These are phyloP conservation scores for Zopfia rhizophila DNA, from an alignment of 2,329 filamentous ascomycete species.

Conservation along the genomic window DNA sequence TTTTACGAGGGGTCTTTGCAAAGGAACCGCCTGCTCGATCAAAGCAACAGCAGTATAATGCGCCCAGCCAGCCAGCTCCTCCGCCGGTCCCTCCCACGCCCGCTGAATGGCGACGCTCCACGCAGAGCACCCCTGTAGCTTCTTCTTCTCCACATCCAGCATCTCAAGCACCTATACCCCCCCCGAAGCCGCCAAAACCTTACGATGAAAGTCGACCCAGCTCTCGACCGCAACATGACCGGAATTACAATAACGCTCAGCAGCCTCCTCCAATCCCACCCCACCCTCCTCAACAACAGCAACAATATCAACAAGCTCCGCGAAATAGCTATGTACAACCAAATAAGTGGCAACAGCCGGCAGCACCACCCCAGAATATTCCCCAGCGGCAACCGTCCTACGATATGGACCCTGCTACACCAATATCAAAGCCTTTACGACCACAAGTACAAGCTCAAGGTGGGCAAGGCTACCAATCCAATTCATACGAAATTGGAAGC, in stretches of 20 bases:
- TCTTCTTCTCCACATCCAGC: conserved; percentile 48
- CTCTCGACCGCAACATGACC: conserved; percentile 35
- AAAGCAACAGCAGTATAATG: conserved; percentile 59
- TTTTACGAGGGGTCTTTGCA: conserved; percentile 87
- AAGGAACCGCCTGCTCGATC: conserved; percentile 94
- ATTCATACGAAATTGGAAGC: conserved; percentile 40
- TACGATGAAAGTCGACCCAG: conserved; percentile 38
- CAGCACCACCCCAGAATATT: conserved; percentile 23
- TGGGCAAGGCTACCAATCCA: conserved; percentile 23
- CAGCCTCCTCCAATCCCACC: conserved; percentile 26
- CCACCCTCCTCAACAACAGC: conserved; percentile 26
- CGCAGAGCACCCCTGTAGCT: conserved; percentile 40
- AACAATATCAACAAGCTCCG: conserved; percentile 28
- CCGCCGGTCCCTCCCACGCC: conserved; percentile 76
- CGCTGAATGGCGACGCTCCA: conserved; percentile 61
- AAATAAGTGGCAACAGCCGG: conserved; percentile 32
- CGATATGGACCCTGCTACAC: conserved; percentile 38
- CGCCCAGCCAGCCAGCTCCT: conserved; percentile 42
- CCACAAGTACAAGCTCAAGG: conserved; percentile 40
- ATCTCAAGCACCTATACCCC: conserved; percentile 48
- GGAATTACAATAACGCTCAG: conserved; percentile 35
- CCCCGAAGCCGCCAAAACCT: conserved; percentile 60
- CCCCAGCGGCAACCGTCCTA: conserved; percentile 35
- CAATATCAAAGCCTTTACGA: conserved; percentile 37
- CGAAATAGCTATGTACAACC: conserved; percentile 19